These are phyloP conservation scores for Pseudocercospora musae DNA, from an alignment of 2,329 filamentous ascomycete species.

Conservation along the genomic window DNA sequence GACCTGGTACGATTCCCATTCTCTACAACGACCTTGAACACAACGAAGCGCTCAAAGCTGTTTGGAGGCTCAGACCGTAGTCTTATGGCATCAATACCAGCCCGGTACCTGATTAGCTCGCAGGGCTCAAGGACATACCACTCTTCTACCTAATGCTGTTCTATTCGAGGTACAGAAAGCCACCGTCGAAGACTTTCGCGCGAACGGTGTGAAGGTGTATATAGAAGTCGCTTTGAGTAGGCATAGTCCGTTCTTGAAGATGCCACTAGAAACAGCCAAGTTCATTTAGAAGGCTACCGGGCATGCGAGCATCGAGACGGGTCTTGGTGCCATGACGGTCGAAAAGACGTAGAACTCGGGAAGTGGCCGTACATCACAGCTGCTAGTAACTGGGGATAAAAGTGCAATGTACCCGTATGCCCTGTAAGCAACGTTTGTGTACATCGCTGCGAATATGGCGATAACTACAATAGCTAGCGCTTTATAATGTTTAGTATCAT, in stretches of 20 bases:
- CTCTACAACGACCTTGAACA: constrained; percentile 13
- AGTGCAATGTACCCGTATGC: no score
- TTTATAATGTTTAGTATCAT: no score
- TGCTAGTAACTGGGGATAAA: no score
- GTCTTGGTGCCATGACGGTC: no score
- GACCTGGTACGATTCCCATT: constrained; percentile 9
- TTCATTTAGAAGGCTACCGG: constrained; percentile 11
- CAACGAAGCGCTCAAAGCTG: constrained; percentile 13
- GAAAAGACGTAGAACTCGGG: no score
- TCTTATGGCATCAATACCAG: constrained; percentile 6
- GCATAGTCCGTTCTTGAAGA: constrained; percentile 17
- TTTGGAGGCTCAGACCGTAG: constrained; percentile 11
- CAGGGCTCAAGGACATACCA: constrained; percentile 4
- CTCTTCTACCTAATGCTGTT: constrained; percentile 10
- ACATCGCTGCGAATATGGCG: no score
- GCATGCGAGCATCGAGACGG: constrained; percentile 7
- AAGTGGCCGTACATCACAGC: no score
- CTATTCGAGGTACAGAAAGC: constrained; percentile 8
- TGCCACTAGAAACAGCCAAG: constrained; percentile 9
- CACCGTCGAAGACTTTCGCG: constrained; percentile 3
- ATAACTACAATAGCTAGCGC: no score
- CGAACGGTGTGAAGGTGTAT: background rate
- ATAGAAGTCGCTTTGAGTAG: constrained; percentile 8
- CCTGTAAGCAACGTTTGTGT: no score
- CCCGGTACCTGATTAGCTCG: constrained; percentile 3